Evolutionary conservation across 2,329 filamentous ascomycete genomes (phyloP).

Genomic region (Tolypocladium tropicale): DNA sequence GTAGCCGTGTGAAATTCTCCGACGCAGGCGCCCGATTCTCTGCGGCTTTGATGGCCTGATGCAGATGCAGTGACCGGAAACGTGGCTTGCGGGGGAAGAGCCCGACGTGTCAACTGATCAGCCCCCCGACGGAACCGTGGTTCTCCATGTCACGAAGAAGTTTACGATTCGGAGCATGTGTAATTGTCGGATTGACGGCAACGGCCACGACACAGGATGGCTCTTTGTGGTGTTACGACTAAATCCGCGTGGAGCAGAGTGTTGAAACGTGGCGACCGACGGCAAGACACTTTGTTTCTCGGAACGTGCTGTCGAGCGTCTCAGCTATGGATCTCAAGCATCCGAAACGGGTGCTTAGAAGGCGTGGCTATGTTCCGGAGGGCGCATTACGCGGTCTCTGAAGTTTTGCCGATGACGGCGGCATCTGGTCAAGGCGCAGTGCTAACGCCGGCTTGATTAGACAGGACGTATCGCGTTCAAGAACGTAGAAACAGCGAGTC

Average conservation of each 20-base stretch:
- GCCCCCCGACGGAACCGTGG: background rate
- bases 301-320: background rate
- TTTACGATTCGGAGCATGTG: background rate
- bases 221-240: background rate
- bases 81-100: background rate
- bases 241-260: background rate
- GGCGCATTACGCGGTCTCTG: background rate
- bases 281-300: background rate
- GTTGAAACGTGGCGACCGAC: background rate
- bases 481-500: background rate
- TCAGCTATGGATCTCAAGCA: background rate
- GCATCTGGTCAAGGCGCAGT: background rate
- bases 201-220: background rate
- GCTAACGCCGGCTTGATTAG: background rate
- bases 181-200: background rate
- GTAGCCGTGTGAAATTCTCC: background rate
- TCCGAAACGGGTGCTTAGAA: background rate
- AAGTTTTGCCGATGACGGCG: background rate
- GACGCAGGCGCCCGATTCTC: background rate
- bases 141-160: background rate
- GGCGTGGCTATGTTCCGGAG: background rate
- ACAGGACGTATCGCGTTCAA: background rate
- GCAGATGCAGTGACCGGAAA: background rate
- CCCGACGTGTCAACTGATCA: background rate
- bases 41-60: background rate